Evolutionary conservation across 2,329 filamentous ascomycete species (phyloP), one percentile per base, ranked within the genome.

Genomic region (Trichothecium sympodiale): DNA sequence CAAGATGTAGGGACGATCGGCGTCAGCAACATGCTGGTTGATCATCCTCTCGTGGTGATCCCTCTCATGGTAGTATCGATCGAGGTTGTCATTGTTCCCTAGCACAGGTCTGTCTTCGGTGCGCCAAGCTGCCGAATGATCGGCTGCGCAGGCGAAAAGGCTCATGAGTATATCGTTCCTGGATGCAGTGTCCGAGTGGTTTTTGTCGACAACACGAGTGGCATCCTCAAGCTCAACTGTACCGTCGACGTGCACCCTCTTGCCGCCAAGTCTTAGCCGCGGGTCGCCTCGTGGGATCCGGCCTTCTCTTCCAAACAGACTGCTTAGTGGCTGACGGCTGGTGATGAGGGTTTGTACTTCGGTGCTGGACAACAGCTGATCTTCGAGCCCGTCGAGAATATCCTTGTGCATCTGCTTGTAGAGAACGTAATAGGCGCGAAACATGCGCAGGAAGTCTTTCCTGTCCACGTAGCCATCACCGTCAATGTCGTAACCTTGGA

Each of bases 401-500:
- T 96, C 89, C 40, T 77, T 76, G 41, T 91, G 87, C 58, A 94
- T 79, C 52, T 94, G 83, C 51, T 88, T 86, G 52, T 87, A 91
- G 8, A 95, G 73, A 3, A 84, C 79, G 56, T 94, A 96, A 55
- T 93, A 94, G 0, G 89, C 89, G 30, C 85, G 73, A 57, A 96
- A 94, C 60, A 98, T 82, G 38, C 88, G 78, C 23, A 96, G 60
- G 48, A 95, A 93, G 54, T 98, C 89, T 46, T 80, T 80, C 13
- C 91, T 74, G 47, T 80, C 79, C 29, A 96, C 80, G 46, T 74
- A 93, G 9, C 88, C 88, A 57, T 96, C 88, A 1, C 74, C 73
- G 48, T 96, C 85, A 34, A 94, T 75, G 50, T 98, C 91, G 50
- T 94, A 96, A 10, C 86, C 88, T 38, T 84, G 74, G 51, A 96